Evolutionary conservation across 495 filamentous ascomycete species (phyloP), one percentile per base, ranked within the genome.

Genomic region (Podospora tetraspora): DNA sequence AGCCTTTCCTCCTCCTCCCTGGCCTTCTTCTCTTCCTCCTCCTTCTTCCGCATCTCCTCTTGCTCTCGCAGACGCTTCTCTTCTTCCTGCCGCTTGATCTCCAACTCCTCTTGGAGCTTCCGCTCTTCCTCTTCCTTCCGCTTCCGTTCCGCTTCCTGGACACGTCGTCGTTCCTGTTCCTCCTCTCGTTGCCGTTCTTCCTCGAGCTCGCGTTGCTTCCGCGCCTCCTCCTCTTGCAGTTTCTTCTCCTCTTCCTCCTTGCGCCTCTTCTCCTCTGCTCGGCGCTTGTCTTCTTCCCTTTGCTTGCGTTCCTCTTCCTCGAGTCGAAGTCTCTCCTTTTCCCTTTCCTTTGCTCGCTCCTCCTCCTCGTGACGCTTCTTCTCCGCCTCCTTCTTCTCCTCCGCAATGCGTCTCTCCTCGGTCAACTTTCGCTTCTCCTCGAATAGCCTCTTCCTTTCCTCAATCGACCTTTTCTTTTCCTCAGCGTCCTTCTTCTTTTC

Each of bases 181-280:
- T 74, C 73, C 67, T 79, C 79, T 11, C 67, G 64, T 12, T 67
- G 79, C 8, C 71, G 57, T 58, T 70, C 71, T 59, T 77, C 73
- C 64, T 71, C 74, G 34, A 74, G 71, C 67, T 81, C 80, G 12
- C 67, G 68, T 19, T 68, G 66, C 72, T 73, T 72, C 16, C 69
- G 64, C 61, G 77, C 64, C 65, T 79, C 72, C 59, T 74, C 71
- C 67, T 81, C 79, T 2, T 66, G 63, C 9, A 66, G 68, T 73
- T 71, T 70, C 32, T 32, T 65, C 52, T 16, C 74, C 21, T 64
- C 62, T 30, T 65, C 62, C 57, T 69, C 68, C 27, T 61, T 58
- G 8, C 57, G 66, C 67, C 83, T 83, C 63, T 82, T 86, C 68
- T 79, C 66, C 56, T 84, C 75, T 68, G 83, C 83, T 71, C 79